Percentiles rank a stretch among this genome's conserved stretches.
Evolutionary conservation across 192 early-diverging fungal species (phyloP).

Genomic region (Coemansia interrupta): DNA sequence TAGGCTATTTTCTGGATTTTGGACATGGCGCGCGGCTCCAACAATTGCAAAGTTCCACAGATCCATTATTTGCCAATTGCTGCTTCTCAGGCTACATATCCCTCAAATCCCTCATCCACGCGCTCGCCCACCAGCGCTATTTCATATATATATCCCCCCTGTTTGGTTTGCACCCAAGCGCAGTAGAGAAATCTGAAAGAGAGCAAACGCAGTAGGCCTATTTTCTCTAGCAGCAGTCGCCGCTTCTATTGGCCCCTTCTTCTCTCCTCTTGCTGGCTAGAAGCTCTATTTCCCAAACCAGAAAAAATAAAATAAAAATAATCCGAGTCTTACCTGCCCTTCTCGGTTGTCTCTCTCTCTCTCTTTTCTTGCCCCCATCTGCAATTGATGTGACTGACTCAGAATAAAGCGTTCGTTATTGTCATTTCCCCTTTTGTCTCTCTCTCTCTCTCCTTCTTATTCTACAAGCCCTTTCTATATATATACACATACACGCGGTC

Average conservation of each 20-base stretch:
- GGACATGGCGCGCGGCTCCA: neutral
- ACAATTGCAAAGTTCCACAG: conserved; percentile 1
- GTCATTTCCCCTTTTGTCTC: neutral
- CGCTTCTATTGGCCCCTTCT: conserved; percentile 1
- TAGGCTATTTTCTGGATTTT: conserved; percentile 2
- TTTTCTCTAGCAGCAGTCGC: neutral
- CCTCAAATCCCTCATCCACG: neutral
- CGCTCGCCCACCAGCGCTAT: neutral
- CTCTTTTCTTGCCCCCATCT: too few species aligned
- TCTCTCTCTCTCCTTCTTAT: neutral
- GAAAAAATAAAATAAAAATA: neutral
- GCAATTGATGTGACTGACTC: too few species aligned
- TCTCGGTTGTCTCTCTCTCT: too few species aligned
- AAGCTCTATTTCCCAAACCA: neutral
- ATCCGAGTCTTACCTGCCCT: neutral
- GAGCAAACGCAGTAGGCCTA: neutral
- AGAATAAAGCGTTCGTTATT: neutral
- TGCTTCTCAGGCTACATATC: neutral
- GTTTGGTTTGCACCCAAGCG: neutral
- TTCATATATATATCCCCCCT: neutral
- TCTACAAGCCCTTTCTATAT: neutral
- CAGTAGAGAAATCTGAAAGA: conserved; percentile 1
- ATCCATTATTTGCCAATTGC: conserved; percentile 5
- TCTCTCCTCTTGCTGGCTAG: neutral
- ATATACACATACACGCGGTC: neutral